Conservation (phyloP, 768 basidiomycete genomes). For the Lactarius psammicola region DNA sequence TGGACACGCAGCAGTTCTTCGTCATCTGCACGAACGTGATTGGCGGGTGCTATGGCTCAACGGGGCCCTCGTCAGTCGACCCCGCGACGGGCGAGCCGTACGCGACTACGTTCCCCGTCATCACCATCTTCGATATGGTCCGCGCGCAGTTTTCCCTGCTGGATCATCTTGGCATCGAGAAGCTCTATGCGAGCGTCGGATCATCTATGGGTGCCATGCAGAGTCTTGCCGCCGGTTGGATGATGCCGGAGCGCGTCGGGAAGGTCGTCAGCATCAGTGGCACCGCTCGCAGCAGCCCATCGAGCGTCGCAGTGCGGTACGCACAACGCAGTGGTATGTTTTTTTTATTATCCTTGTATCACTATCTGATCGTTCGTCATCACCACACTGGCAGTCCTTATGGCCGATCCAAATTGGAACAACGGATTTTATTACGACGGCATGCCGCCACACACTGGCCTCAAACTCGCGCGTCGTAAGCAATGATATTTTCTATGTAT, state of each 20-base stretch:
- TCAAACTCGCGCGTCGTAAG: conserved; percentile 97
- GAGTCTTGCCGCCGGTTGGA: conserved; percentile 92
- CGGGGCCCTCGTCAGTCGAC: conserved; percentile 86
- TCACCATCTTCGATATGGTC: conserved; percentile 97
- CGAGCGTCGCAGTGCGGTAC: conserved; percentile 92
- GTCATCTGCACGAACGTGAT: conserved; percentile 95
- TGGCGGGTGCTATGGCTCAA: conserved; percentile 97
- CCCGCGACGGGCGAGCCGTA: conserved; percentile 67
- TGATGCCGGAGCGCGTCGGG: conserved; percentile 83
- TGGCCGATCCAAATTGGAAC: conserved; percentile 99
- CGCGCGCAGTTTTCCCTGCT: conserved; percentile 86
- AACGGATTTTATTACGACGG: conserved; percentile 96
- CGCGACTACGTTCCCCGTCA: conserved; percentile 86
- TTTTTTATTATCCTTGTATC: conserved; percentile 10
- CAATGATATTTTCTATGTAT: conserved; percentile 18
- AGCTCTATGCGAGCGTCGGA: conserved; percentile 91
- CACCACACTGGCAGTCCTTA: conserved; percentile 64
- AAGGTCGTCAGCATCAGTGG: conserved; percentile 95
- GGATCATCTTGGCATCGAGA: conserved; percentile 78
- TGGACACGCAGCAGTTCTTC: conserved; percentile 92
- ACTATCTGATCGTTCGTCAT: conserved; percentile 8
- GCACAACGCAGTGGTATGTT: conserved; percentile 91
- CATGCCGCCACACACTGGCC: conserved; percentile 94
- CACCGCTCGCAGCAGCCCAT: conserved; percentile 87
- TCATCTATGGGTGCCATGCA: conserved; percentile 99